These are phyloP conservation scores for Blastocystis sp. DNA, from an alignment of 352 stramenopile genomes.

Conservation along the genomic window DNA sequence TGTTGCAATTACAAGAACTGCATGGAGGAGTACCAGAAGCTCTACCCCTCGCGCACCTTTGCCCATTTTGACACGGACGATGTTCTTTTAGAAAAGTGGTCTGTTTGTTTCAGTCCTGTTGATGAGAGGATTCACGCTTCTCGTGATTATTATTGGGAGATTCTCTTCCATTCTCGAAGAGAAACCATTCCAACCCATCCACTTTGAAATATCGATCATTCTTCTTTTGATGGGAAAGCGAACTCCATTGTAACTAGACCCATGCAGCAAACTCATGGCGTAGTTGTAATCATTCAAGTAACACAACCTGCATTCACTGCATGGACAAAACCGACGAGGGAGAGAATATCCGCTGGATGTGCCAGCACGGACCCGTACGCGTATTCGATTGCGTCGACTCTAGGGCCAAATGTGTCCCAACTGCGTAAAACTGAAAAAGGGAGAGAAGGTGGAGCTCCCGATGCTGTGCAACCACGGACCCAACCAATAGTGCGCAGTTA, in stretches of 20 bases:
- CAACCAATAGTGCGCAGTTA: slow-evolving; percentile 32
- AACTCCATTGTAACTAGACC: neutral
- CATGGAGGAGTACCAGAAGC: slow-evolving; percentile 15
- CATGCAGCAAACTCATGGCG: neutral
- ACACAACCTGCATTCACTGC: slow-evolving; percentile 52
- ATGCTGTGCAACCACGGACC: slow-evolving; percentile 51
- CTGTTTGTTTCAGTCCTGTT: slow-evolving; percentile 55
- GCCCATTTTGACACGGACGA: slow-evolving; percentile 43
- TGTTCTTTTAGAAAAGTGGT: neutral
- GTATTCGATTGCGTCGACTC: neutral
- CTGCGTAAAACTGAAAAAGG: slow-evolving; percentile 53
- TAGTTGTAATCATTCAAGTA: slow-evolving; percentile 55
- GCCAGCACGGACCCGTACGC: slow-evolving; percentile 25
- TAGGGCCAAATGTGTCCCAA: slow-evolving; percentile 58
- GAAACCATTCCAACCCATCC: no score
- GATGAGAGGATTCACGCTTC: neutral
- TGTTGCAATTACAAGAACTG: slow-evolving; percentile 56
- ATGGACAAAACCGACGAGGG: slow-evolving; percentile 18
- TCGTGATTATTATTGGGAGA: no score
- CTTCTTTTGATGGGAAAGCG: slow-evolving; percentile 16
- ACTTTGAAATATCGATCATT: no score
- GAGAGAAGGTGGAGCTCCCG: slow-evolving; percentile 39
- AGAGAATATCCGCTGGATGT: slow-evolving; percentile 28
- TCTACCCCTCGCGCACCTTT: neutral
- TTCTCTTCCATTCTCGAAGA: no score